Conservation (phyloP, 2,329 filamentous ascomycete species). For the Diaporthe sp. region DNA sequence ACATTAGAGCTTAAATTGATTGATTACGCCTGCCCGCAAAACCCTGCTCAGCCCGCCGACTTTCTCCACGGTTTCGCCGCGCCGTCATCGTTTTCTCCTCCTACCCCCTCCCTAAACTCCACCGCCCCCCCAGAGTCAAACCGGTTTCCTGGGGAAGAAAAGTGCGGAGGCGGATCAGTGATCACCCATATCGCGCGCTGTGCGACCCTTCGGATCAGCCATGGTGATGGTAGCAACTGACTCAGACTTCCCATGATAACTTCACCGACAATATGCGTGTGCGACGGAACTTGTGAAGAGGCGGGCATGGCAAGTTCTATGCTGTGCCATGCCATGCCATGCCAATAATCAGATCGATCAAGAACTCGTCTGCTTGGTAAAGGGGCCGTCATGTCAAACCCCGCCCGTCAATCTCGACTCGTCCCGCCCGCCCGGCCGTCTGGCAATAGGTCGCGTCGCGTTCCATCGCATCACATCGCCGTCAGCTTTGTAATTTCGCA, state of each 20-base stretch:
- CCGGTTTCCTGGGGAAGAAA: conserved; percentile 27
- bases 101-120: conserved; percentile 1
- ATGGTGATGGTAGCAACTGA: conserved; percentile 23
- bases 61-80: conserved; percentile 18
- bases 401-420: conserved; percentile 21
- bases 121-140: conserved; percentile 18
- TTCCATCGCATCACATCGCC: not conserved
- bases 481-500: conserved; percentile 11
- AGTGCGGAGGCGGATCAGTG: conserved; percentile 22
- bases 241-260: conserved; percentile 33
- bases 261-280: conserved; percentile 40
- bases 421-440: not conserved
- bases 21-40: not conserved
- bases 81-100: conserved; percentile 7
- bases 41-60: not conserved
- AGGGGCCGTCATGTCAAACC: conserved; percentile 7
- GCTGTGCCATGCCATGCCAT: conserved; percentile 4
- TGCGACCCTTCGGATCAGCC: conserved; percentile 27
- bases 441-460: conserved; percentile 6
- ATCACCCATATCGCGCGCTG: not conserved
- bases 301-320: conserved; percentile 24
- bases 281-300: conserved; percentile 6
- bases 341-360: not conserved
- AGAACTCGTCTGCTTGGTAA: not conserved
- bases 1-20: conserved; percentile 10